These are phyloP conservation scores for Piedraia hortae DNA, from an alignment of 2,329 filamentous ascomycete genomes.

Conservation along the genomic window DNA sequence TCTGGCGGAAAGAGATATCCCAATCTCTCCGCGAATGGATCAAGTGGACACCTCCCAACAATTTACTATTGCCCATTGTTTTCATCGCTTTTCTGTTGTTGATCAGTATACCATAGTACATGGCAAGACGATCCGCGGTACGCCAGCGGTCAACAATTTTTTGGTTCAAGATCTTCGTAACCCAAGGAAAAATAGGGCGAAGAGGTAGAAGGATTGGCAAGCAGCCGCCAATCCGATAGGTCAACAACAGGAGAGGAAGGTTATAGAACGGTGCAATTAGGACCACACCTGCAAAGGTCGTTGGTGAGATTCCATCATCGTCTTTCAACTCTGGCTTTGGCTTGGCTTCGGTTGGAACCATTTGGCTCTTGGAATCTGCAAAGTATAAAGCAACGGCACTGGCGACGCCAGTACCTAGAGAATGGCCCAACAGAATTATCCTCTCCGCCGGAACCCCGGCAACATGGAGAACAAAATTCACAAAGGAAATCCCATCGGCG, in stretches of 20 bases:
- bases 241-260: constrained; percentile 42
- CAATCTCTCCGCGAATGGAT: constrained; percentile 58
- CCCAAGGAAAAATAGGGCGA: constrained; percentile 32
- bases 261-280: constrained; percentile 57
- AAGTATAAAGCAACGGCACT: constrained; percentile 48
- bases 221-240: constrained; percentile 52
- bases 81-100: neutral
- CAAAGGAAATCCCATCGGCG: constrained; percentile 42
- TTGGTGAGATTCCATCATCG: constrained; percentile 2
- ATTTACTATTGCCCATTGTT: too few species aligned
- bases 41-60: constrained; percentile 30
- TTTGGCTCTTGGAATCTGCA: constrained; percentile 10
- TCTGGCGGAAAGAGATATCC: constrained; percentile 54
- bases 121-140: constrained; percentile 36
- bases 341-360: constrained; percentile 4
- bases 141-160: constrained; percentile 61
- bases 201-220: constrained; percentile 59
- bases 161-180: constrained; percentile 31
- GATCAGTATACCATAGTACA: constrained; percentile 24
- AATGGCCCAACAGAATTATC: constrained; percentile 65
- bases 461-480: constrained; percentile 42
- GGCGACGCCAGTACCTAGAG: constrained; percentile 63
- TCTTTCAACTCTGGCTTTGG: constrained; percentile 1
- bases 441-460: constrained; percentile 37
- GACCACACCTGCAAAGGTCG: constrained; percentile 53